phyloP scores from a whole-genome alignment of 2,329 filamentous ascomycete species.

The Dothidotthia symphoricarpi region DNA sequence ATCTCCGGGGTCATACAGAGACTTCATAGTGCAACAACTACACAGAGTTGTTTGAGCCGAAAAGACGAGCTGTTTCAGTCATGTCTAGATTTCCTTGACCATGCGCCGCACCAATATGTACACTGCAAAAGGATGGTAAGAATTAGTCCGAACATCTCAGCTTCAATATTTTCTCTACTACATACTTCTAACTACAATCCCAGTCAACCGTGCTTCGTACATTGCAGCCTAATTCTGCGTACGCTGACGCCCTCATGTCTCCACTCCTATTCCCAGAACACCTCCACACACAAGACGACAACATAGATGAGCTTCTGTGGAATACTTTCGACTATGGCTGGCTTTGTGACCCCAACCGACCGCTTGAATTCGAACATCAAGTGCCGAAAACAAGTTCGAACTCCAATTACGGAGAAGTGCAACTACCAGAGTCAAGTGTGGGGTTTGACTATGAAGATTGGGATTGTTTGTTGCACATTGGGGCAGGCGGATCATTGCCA shows the following conservation, averaged over 20 bases:
- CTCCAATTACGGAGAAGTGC: too few relatives aligned
- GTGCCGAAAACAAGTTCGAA: background rate
- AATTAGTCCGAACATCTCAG: background rate
- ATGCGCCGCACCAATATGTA: background rate
- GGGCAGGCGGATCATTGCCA: too few relatives aligned
- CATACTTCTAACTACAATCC: too few relatives aligned
- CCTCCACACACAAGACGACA: background rate
- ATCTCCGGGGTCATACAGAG: slow-evolving; percentile 17
- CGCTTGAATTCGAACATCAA: background rate
- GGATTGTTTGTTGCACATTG: too few relatives aligned
- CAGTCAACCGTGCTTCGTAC: too few relatives aligned
- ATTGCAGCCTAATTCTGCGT: too few relatives aligned
- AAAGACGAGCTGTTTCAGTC: background rate
- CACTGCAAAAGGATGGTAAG: slow-evolving; percentile 6
- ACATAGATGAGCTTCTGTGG: background rate
- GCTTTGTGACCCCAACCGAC: background rate
- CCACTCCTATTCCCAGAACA: too few relatives aligned
- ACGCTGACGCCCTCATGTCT: too few relatives aligned
- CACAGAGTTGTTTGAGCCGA: background rate
- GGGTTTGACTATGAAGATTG: too few relatives aligned
- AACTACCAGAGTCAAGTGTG: too few relatives aligned
- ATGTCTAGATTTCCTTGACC: slow-evolving; percentile 1
- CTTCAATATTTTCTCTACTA: too few relatives aligned
- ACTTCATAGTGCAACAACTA: background rate
- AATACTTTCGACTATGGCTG: background rate